Base-by-base conservation (phyloP, 2,329 filamentous ascomycete species). In the Dendrostoma leiphaemia region DNA sequence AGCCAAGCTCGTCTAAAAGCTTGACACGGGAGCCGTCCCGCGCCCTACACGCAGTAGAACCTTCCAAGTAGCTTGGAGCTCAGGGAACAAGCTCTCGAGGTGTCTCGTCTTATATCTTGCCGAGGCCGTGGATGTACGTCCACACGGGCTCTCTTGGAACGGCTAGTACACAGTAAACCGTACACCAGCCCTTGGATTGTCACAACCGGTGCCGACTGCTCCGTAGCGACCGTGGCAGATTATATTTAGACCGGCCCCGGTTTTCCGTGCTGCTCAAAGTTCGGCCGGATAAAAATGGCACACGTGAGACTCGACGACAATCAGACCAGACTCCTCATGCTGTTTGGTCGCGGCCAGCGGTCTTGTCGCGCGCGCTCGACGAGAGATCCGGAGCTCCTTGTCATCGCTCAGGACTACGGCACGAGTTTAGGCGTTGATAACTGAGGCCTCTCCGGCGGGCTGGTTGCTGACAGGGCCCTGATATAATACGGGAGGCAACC, bases 401-500 rank as follows among this genome's bases (percentile, higher is more conserved):
- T n/a, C n/a, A n/a, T n/a, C n/a, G n/a, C n/a, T n/a, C n/a, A n/a
- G n/a, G n/a, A n/a, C n/a, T n/a, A n/a, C n/a, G n/a, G n/a, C n/a
- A n/a, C n/a, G n/a, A n/a, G n/a, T n/a, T n/a, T n/a, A n/a, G n/a
- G n/a, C n/a, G n/a, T n/a, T n/a, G n/a, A n/a, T n/a, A n/a, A n/a
- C n/a, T n/a, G n/a, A n/a, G n/a, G n/a, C 21, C 38, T 32, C 23
- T n/a, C n/a, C 21, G 41, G 3, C 41, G 29, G 41, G 15, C 44
- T 31, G 15, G 26, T n/a, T 19, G 9, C 35, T 31, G 10, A 26
- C 35, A 19, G 19, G 37, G 26, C 15, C 28, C 19, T 28, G 29
- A 28, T n/a, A n/a, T n/a, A n/a, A 26, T 2, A 26, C 37, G 51
- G 37, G 51, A 53, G 51, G 51, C 37, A 53, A 23, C 51, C 51